Percentiles rank a stretch among this genome's conserved stretches.
These are phyloP conservation scores for Mycena alexandri DNA, from an alignment of 768 basidiomycete species.

Conservation along the genomic window DNA sequence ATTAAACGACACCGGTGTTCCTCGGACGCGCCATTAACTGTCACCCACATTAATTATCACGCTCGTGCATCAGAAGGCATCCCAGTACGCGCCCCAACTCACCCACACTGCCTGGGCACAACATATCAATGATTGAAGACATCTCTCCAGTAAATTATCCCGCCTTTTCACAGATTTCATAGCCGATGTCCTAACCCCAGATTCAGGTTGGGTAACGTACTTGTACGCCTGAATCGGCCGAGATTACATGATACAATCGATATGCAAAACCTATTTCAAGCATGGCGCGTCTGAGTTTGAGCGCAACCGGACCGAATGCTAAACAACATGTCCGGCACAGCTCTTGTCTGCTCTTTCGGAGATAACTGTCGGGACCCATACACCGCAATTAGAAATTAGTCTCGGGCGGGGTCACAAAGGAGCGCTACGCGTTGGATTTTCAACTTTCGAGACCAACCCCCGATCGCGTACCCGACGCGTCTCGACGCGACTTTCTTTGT, in stretches of 20 bases:
- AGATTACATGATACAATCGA: background rate
- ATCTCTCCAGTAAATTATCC: no score
- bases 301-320: conserved; percentile 11
- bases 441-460: background rate
- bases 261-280: background rate
- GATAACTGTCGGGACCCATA: conserved; percentile 8
- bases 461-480: background rate
- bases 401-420: conserved; percentile 10
- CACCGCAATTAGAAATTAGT: background rate
- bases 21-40: conserved; percentile 27
- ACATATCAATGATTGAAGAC: conserved; percentile 33
- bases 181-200: conserved; percentile 21
- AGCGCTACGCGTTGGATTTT: background rate
- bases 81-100: background rate
- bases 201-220: conserved; percentile 13
- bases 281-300: background rate
- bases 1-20: conserved; percentile 25
- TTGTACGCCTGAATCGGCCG: background rate
- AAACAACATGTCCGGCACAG: background rate
- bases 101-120: background rate
- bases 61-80: conserved; percentile 25
- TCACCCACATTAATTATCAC: background rate
- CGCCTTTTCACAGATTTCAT: background rate
- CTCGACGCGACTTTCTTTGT: background rate
- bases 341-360: background rate